These are phyloP conservation scores for Pythium chondricola DNA, from an alignment of 352 stramenopile species.

Conservation along the genomic window DNA sequence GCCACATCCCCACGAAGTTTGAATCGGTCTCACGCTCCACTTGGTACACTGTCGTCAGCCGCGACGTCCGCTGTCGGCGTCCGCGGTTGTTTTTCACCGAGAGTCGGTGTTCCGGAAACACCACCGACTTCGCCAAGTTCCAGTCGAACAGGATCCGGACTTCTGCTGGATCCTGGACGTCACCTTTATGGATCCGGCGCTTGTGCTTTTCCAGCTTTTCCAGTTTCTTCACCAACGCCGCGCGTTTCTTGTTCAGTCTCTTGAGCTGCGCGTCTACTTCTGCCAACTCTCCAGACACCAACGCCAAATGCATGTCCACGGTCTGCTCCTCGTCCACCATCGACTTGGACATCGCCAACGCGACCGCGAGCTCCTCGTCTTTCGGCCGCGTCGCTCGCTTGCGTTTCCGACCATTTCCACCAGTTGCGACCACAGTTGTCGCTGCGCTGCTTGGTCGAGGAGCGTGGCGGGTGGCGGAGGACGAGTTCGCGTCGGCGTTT, in stretches of 20 bases:
- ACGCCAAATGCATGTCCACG: conserved; percentile 35
- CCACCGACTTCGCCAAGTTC: background rate
- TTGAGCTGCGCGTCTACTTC: conserved; percentile 41
- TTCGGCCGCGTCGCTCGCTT: conserved; percentile 11
- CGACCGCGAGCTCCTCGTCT: conserved; percentile 35
- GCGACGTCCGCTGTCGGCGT: background rate
- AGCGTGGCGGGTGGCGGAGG: background rate
- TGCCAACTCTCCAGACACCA: conserved; percentile 34
- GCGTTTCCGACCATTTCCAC: conserved; percentile 19
- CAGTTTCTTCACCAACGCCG: conserved; percentile 37
- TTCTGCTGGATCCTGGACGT: conserved; percentile 15
- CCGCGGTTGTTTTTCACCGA: too few species aligned
- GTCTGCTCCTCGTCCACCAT: conserved; percentile 32
- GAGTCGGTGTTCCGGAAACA: conserved; percentile 11
- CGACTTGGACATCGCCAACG: conserved; percentile 30
- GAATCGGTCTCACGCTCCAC: background rate
- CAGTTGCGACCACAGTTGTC: conserved; percentile 6
- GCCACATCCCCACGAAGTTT: background rate
- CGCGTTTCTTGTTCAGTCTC: conserved; percentile 37
- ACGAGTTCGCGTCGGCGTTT: conserved; percentile 9
- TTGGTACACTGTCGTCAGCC: background rate
- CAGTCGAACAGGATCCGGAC: conserved; percentile 4
- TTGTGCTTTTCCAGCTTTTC: conserved; percentile 43
- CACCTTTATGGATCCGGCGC: conserved; percentile 33
- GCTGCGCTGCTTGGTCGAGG: conserved; percentile 14